These are phyloP conservation scores for Calycina marina DNA, from an alignment of 2,329 filamentous ascomycete species.

Conservation along the genomic window DNA sequence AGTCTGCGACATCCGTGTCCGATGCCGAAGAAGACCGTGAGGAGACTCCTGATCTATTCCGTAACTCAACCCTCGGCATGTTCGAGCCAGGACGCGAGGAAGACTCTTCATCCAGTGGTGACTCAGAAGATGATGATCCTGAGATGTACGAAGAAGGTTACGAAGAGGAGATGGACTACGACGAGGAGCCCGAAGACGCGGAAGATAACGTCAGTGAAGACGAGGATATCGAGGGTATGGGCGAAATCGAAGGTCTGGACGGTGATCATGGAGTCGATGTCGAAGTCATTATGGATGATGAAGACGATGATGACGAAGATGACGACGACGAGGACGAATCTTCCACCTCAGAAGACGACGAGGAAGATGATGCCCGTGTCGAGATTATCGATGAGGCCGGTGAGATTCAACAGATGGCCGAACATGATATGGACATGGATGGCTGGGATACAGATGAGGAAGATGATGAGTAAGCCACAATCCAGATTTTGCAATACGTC, in stretches of 20 bases:
- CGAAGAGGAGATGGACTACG: slow-evolving; percentile 84
- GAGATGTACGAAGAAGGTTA: slow-evolving; percentile 90
- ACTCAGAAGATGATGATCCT: slow-evolving; percentile 57
- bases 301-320: slow-evolving; percentile 46
- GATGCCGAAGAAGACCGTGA: slow-evolving; percentile 77
- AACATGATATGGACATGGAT: slow-evolving; percentile 40
- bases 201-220: slow-evolving; percentile 85
- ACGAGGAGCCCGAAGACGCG: slow-evolving; percentile 66
- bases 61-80: slow-evolving; percentile 91
- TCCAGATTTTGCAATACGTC: slow-evolving; percentile 18
- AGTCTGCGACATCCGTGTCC: slow-evolving; percentile 75
- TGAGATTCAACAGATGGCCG: slow-evolving; percentile 31
- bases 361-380: slow-evolving; percentile 30
- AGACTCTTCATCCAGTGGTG: slow-evolving; percentile 67
- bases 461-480: not conserved
- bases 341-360: slow-evolving; percentile 40
- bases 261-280: slow-evolving; percentile 45
- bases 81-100: slow-evolving; percentile 72
- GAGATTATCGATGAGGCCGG: slow-evolving; percentile 52
- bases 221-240: slow-evolving; percentile 67
- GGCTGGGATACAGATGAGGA: slow-evolving; percentile 48
- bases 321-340: slow-evolving; percentile 39
- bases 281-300: slow-evolving; percentile 71
- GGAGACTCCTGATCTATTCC: slow-evolving; percentile 92
- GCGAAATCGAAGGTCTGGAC: slow-evolving; percentile 63